Conservation (phyloP, 179 eudicot genomes). For the Nepenthes alata region DNA sequence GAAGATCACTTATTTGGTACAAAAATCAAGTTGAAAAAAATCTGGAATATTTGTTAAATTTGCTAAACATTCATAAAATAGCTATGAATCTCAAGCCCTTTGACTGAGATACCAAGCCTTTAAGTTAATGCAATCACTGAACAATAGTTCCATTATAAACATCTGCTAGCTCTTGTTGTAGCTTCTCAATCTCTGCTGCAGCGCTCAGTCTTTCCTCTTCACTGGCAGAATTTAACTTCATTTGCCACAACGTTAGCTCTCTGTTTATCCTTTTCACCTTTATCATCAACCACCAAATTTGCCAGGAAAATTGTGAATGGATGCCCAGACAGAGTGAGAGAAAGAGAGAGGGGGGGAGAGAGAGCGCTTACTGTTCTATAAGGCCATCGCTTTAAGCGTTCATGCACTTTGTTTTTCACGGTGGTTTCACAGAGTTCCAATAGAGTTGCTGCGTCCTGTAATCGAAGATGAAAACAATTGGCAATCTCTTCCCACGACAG, state of each 20-base stretch:
- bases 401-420: background rate
- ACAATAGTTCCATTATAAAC: conserved; percentile 13
- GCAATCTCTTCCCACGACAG: background rate
- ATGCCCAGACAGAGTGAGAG: background rate
- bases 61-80: too few species aligned
- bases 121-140: background rate
- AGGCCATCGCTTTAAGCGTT: background rate
- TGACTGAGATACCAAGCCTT: too few species aligned
- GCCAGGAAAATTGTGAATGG: background rate
- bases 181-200: conserved; percentile 19
- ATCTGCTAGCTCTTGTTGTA: conserved; percentile 14
- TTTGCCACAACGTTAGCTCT: conserved; percentile 15
- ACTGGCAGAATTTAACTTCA: background rate
- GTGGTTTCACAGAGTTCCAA: background rate
- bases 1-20: too few species aligned
- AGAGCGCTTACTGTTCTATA: background rate
- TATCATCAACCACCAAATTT: background rate
- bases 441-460: background rate
- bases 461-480: background rate
- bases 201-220: conserved; percentile 2
- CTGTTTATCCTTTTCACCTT: conserved; percentile 39
- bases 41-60: too few species aligned
- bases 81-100: too few species aligned
- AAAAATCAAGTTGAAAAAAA: too few species aligned
- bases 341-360: background rate